phyloP scores from a whole-genome alignment of 148 eudicot species.

The Agrostemma githago region DNA sequence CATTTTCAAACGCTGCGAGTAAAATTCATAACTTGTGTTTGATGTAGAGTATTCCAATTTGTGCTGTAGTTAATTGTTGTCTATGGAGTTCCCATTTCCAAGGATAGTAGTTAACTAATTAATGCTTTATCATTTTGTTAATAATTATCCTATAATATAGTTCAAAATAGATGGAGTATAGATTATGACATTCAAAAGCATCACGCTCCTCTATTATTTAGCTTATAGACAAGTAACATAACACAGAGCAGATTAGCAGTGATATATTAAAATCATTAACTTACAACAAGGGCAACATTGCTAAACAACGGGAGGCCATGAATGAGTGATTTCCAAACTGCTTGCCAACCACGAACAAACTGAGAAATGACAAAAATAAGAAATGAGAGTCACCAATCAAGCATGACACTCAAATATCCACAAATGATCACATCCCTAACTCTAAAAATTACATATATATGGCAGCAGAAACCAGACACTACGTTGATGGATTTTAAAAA shows the following conservation, averaged over 20 bases:
- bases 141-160: too few relatives aligned
- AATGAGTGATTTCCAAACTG: slow-evolving; percentile 74
- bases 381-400: slow-evolving; percentile 13
- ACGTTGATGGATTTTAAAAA: background rate
- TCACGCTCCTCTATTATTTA: background rate
- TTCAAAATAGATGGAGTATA: background rate
- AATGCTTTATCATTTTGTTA: too few relatives aligned
- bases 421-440: background rate
- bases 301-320: slow-evolving; percentile 68
- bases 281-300: slow-evolving; percentile 63
- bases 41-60: background rate
- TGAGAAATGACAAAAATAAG: slow-evolving; percentile 30
- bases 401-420: background rate
- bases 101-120: background rate
- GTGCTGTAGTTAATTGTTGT: background rate
- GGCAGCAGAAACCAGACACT: background rate
- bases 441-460: background rate
- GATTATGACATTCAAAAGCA: background rate
- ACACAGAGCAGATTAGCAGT: slow-evolving; percentile 2
- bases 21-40: background rate
- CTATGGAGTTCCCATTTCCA: background rate
- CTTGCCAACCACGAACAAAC: slow-evolving; percentile 66
- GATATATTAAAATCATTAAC: slow-evolving; percentile 24
- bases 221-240: background rate
- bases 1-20: background rate